Evolutionary conservation across 192 early-diverging fungal species (phyloP).

Genomic region (Thoreauomyces humboldtii): DNA sequence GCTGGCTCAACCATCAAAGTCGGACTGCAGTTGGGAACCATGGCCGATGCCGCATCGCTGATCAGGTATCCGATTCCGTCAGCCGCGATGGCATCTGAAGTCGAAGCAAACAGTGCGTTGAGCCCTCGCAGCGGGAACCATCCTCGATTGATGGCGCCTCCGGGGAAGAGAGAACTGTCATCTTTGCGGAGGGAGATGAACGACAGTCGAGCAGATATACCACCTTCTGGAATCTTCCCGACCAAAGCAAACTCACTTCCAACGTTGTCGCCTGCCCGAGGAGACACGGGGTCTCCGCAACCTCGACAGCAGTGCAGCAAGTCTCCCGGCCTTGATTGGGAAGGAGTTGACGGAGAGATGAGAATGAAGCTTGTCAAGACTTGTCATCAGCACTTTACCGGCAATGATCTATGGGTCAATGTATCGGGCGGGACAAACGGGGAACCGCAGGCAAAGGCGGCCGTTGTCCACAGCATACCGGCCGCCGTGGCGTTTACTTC

Average conservation of each 20-base stretch:
- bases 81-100: no score
- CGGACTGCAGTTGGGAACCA: not conserved
- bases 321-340: not conserved
- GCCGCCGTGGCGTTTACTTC: slow-evolving; percentile 15
- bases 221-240: not conserved
- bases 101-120: no score
- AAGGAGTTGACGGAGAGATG: no score
- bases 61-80: slow-evolving; percentile 5
- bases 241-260: not conserved
- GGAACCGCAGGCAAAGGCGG: not conserved
- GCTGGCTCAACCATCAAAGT: slow-evolving; percentile 7
- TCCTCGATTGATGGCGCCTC: not conserved
- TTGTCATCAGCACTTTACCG: not conserved
- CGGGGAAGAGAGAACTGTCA: not conserved
- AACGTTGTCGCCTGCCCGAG: not conserved
- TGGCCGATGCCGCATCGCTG: slow-evolving; percentile 7
- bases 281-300: not conserved
- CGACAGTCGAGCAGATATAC: no score
- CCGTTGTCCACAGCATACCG: slow-evolving; percentile 1
- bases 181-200: no score
- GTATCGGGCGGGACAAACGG: not conserved
- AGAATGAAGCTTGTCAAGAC: not conserved
- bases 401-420: not conserved
- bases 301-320: not conserved
- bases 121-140: not conserved